phyloP scores from a whole-genome alignment of 192 early-diverging fungal genomes.

The Gonapodya sp. region DNA sequence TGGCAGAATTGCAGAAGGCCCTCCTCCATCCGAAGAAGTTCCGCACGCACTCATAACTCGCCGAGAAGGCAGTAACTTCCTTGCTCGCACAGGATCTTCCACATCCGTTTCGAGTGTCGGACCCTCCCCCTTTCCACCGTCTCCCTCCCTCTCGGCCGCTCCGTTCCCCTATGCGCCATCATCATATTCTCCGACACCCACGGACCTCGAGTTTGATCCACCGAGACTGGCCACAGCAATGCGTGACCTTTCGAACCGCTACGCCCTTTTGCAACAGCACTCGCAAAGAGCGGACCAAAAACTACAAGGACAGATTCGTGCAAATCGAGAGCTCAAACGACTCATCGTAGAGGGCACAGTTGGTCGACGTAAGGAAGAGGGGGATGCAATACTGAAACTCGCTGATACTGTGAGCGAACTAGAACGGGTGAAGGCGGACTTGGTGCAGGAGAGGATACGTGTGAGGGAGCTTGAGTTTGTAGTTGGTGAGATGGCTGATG shows the following conservation, averaged over 20 bases:
- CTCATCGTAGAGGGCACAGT: background rate
- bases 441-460: background rate
- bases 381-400: background rate
- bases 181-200: background rate
- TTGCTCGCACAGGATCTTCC: background rate
- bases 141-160: background rate
- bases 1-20: background rate
- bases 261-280: constrained; percentile 6
- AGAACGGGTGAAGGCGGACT: background rate
- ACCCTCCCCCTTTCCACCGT: background rate
- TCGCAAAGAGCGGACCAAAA: background rate
- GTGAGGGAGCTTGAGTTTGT: constrained; percentile 2
- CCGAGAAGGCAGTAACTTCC: background rate
- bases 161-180: background rate
- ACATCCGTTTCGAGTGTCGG: background rate
- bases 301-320: background rate
- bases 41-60: background rate
- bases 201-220: background rate
- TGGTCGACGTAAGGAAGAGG: background rate
- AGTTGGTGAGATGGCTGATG: background rate
- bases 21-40: background rate
- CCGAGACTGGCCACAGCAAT: background rate
- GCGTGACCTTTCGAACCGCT: background rate
- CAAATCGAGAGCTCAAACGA: constrained; percentile 7
- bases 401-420: background rate